Conservation (phyloP, 1,284 basidiomycete species). For the Singerocomus rubriflavus region DNA sequence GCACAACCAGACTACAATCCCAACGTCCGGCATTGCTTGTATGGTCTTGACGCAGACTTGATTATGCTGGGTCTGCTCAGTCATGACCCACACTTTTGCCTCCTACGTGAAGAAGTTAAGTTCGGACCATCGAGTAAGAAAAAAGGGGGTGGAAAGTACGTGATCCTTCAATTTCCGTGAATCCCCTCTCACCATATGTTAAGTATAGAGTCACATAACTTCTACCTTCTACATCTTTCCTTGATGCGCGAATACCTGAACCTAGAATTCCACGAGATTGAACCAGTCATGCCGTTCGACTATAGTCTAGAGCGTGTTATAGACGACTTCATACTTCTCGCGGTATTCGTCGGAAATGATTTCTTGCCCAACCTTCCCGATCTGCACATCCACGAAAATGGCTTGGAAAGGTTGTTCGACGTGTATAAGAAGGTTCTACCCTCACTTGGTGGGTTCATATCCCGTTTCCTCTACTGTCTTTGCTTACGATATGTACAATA, state of each 20-base stretch:
- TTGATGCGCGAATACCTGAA: constrained; percentile 97
- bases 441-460: constrained; percentile 57
- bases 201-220: constrained; percentile 86
- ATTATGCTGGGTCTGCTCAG: constrained; percentile 97
- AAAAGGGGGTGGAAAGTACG: constrained; percentile 68
- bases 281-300: constrained; percentile 55
- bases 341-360: constrained; percentile 97
- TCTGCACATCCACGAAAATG: constrained; percentile 97
- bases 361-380: constrained; percentile 96
- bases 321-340: constrained; percentile 96
- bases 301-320: constrained; percentile 92
- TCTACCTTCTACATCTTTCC: constrained; percentile 93
- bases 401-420: constrained; percentile 87
- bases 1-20: constrained; percentile 95
- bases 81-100: constrained; percentile 98
- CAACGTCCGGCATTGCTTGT: constrained; percentile 94
- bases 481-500: constrained; percentile 24
- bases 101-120: constrained; percentile 96
- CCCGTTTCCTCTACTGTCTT: neutral
- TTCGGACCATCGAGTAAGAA: constrained; percentile 83
- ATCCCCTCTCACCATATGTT: constrained; percentile 10
- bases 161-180: constrained; percentile 11
- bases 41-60: constrained; percentile 97
- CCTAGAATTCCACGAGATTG: constrained; percentile 83
- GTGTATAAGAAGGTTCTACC: constrained; percentile 94